phyloP scores from a whole-genome alignment of 305 asterid genomes.

The Solanum hybrid region DNA sequence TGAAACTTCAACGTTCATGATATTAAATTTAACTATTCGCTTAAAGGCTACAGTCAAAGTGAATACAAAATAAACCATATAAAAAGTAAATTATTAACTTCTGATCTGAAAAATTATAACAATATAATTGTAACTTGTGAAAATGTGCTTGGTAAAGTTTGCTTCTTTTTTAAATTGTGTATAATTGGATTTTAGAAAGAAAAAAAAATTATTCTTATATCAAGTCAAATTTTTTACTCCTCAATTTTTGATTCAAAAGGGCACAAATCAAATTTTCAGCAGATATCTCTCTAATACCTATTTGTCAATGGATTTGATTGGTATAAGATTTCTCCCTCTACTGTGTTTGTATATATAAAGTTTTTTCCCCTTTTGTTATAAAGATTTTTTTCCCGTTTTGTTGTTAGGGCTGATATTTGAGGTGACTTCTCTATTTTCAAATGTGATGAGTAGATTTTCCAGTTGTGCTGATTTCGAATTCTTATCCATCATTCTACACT shows the following conservation, averaged over 20 bases:
- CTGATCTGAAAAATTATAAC: not conserved
- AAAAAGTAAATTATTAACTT: not conserved
- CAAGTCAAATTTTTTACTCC: not conserved
- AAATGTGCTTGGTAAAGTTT: not conserved
- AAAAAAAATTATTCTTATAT: not conserved
- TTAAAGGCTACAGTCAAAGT: not conserved
- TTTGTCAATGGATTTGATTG: not conserved
- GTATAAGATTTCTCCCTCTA: not conserved
- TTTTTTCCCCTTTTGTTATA: not conserved
- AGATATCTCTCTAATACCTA: not conserved
- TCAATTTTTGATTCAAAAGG: not conserved
- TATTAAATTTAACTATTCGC: not conserved
- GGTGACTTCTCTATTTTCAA: not conserved
- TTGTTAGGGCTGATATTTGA: not conserved
- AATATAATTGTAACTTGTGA: not conserved
- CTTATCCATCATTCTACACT: not conserved
- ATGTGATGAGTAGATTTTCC: not conserved
- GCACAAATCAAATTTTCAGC: not conserved
- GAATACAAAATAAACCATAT: not conserved
- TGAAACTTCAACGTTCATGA: not conserved
- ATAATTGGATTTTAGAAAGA: not conserved
- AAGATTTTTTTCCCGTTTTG: not conserved
- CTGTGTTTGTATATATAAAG: not conserved
- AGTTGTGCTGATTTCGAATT: not conserved
- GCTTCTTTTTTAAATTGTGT: not conserved